Percentiles rank a stretch among this genome's conserved stretches.
Evolutionary conservation across 495 filamentous ascomycete genomes (phyloP).

Genomic region (Copromyces sp.): DNA sequence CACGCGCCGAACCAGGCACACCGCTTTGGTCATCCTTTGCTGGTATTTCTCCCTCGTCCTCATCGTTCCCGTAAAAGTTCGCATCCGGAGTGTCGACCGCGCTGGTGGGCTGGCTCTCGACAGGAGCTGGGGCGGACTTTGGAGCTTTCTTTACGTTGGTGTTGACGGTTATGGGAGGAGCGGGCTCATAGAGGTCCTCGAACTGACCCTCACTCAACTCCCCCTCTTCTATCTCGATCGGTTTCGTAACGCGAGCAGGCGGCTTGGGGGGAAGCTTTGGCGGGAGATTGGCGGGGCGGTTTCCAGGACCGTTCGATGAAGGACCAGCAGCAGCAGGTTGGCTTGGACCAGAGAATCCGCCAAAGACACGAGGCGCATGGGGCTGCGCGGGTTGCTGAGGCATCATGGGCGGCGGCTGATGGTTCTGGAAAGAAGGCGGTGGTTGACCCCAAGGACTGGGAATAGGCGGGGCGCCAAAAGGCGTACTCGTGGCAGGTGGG

Average conservation of each 20-base stretch:
- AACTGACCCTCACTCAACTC: slow-evolving; percentile 61
- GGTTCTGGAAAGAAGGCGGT: not conserved
- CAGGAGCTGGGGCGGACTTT: slow-evolving; percentile 1
- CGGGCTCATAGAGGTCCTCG: slow-evolving; percentile 36
- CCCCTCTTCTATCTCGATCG: slow-evolving; percentile 51
- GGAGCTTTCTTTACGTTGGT: not conserved
- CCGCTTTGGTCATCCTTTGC: not conserved
- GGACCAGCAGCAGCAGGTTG: slow-evolving; percentile 9
- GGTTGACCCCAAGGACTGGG: slow-evolving; percentile 6
- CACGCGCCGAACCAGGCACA: slow-evolving; percentile 16
- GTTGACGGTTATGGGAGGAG: slow-evolving; percentile 9
- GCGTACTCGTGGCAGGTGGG: not conserved
- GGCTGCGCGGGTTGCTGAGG: not conserved
- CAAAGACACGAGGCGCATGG: not conserved
- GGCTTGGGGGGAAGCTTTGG: not conserved
- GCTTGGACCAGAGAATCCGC: not conserved
- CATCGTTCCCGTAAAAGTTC: slow-evolving; percentile 21
- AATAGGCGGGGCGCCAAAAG: not conserved
- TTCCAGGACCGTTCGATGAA: slow-evolving; percentile 1
- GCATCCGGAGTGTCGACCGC: slow-evolving; percentile 19
- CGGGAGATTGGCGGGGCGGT: not conserved
- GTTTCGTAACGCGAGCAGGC: slow-evolving; percentile 1
- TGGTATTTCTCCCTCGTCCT: slow-evolving; percentile 14
- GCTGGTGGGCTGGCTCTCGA: slow-evolving; percentile 11
- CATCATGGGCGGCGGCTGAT: not conserved